phyloP scores from a whole-genome alignment of 257 asterid species.

The Solanum bulbocastanum region DNA sequence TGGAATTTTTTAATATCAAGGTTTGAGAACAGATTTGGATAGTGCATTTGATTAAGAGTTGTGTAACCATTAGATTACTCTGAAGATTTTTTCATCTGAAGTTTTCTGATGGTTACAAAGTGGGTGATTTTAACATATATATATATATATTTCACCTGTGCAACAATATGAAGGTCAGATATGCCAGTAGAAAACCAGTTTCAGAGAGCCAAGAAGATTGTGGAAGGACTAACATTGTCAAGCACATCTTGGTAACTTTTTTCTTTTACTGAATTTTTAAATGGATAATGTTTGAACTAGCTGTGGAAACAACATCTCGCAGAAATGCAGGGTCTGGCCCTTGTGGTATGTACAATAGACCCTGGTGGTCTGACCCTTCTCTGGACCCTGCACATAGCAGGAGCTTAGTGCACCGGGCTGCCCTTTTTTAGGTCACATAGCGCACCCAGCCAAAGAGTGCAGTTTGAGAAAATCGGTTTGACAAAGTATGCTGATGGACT shows the following conservation, averaged over 20 bases:
- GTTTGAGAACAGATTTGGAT: background rate
- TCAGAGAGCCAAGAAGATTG: background rate
- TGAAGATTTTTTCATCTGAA: background rate
- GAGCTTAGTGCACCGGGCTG: background rate
- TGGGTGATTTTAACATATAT: background rate
- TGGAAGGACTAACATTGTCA: background rate
- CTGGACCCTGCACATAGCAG: background rate
- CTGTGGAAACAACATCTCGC: background rate
- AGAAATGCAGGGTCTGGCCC: background rate
- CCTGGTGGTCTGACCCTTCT: background rate
- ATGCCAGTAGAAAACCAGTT: background rate
- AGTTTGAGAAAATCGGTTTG: conserved; percentile 34
- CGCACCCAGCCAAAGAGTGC: conserved; percentile 80
- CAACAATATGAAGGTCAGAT: background rate
- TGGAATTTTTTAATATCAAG: background rate
- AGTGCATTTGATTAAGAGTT: background rate
- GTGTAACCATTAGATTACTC: background rate
- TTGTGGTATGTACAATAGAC: background rate
- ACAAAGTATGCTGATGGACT: conserved; percentile 16
- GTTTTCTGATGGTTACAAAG: background rate
- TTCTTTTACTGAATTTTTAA: background rate
- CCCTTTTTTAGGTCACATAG: conserved; percentile 26
- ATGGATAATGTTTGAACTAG: background rate
- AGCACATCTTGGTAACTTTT: background rate
- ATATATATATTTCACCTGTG: background rate